Base-by-base conservation (phyloP, 2,329 filamentous ascomycete species). In the Juglanconis sp. region DNA sequence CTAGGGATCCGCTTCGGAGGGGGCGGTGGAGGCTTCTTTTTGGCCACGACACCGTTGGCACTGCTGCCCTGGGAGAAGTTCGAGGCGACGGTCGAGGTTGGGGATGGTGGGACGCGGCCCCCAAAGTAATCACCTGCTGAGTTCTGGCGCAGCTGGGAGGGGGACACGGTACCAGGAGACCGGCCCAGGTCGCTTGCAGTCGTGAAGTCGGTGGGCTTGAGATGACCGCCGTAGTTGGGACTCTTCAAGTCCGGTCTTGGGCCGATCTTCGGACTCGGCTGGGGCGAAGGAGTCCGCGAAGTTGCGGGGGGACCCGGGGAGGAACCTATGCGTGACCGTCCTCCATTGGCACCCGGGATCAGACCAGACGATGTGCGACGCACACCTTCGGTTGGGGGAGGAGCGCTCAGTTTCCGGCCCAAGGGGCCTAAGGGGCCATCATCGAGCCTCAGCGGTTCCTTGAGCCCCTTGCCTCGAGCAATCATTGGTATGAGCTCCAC, bases 11-110 rank as follows among this genome's bases (percentile, higher is more conserved):
- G 80, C 73, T 89, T 88, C 2, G 83, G 80, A 17, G 84, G 83
- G 0, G 89, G 88, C 0, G 91, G 90, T 0, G 90, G 90, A 0
- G 90, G 89, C 1, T 87, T 87, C 73, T 89, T 90, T 77, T 94
- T 94, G 76, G 89, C 90, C 4, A 73, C 76, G 4, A 64, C 64
- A 56, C 65, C 70, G 40, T 49, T 49, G 32, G 31, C 46, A 48
- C 40, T 56, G 30, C 36, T 62, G 30, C 57, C 48, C 59, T 58
- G 60, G 4, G 72, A 72, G 0, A 65, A 50, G 13, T 57, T 70
- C 13, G 69, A 69, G 35, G 68, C 60, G 47, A 65, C 51, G 6
- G 68, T 69, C 10, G 71, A 68, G 32, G 69, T 63, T 13, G 70
- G 59, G 30, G 65, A 63, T 62, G 10, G 59, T 67, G 57, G 32